Base-by-base conservation (phyloP, 352 stramenopile species). In the Pythium plurisporium region DNA sequence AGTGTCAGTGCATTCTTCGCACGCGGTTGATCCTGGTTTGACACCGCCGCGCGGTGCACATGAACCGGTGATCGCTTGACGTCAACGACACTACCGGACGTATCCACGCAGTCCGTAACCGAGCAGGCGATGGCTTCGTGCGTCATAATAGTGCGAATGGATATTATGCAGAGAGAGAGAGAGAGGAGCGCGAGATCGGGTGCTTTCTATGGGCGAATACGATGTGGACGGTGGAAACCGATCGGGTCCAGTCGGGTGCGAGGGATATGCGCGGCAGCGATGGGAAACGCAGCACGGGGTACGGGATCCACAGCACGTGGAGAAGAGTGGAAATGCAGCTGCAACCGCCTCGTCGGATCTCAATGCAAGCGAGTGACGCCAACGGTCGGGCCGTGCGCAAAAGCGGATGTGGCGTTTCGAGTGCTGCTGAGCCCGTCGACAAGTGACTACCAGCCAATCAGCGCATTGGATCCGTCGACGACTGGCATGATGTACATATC, bases 1-100 rank as follows among this genome's bases (percentile, higher is more conserved):
- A 83, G 62, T 23, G 52, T 64, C 15, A 82, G 54, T 51, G 48
- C 33, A 14, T 67, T 46, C 9, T 36, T 34, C 8, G 5, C 17
- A 23, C 14, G 9, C 3, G 31, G 26, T 27, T 5, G 15, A 10
- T 50, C 25, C 15, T 61, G 43, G 50, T 60, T 66, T 5, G 37
- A 52, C 9, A 34, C 26, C n/a, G 44, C 29, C 26, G 46, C 46
- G 37, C 51, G 59, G 19, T 66, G 45, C 51, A 56, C 51, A 19
- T 37, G 43, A 7, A 4, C 36, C 1, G 50, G 59, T 6, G 50
- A 60, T 12, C 29, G 49, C 33, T 65, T 66, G 17, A 2, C 5
- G 44, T 59, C 59, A 0, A 45, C 19, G 26, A 38, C 15, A n/a
- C 1, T 7, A 30, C 14, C 14, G 17, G 7, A n/a, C 19, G 10